phyloP scores from a whole-genome alignment of 2,329 filamentous ascomycete species.

The Byssoonygena ceratinophila region DNA sequence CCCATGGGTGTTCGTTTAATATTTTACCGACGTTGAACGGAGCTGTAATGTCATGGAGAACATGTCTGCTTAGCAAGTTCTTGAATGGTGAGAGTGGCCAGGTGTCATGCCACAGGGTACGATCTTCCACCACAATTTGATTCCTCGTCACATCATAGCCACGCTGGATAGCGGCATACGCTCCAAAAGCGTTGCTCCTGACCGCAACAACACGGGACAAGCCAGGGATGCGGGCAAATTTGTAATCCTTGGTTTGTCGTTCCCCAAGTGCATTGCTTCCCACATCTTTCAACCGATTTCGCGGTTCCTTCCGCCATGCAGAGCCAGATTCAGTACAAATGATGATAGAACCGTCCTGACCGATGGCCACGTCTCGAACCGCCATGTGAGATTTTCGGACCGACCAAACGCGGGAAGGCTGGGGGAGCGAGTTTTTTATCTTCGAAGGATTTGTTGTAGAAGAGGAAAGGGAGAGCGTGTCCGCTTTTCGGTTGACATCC shows the following conservation, averaged over 20 bases:
- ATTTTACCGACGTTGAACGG: neutral
- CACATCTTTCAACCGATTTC: slow-evolving; percentile 66
- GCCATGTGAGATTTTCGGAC: slow-evolving; percentile 75
- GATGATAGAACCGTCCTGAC: slow-evolving; percentile 88
- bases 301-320: slow-evolving; percentile 80
- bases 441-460: slow-evolving; percentile 91
- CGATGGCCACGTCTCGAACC: slow-evolving; percentile 74
- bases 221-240: slow-evolving; percentile 82
- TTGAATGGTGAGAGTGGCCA: slow-evolving; percentile 57
- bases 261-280: slow-evolving; percentile 40
- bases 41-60: slow-evolving; percentile 25
- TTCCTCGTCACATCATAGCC: slow-evolving; percentile 73
- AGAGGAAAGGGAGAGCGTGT: slow-evolving; percentile 48
- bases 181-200: slow-evolving; percentile 77
- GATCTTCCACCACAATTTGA: slow-evolving; percentile 55
- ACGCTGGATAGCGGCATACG: slow-evolving; percentile 75
- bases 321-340: slow-evolving; percentile 85
- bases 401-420: slow-evolving; percentile 76
- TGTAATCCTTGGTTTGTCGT: slow-evolving; percentile 73
- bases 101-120: slow-evolving; percentile 63
- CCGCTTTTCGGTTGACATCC: slow-evolving; percentile 57
- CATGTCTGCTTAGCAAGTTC: slow-evolving; percentile 38
- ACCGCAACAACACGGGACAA: slow-evolving; percentile 77
- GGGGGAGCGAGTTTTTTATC: slow-evolving; percentile 69
- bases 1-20: neutral